Conservation (phyloP, 225 moss, liverwort and hornwort species). For the Anthoceros angustus region DNA sequence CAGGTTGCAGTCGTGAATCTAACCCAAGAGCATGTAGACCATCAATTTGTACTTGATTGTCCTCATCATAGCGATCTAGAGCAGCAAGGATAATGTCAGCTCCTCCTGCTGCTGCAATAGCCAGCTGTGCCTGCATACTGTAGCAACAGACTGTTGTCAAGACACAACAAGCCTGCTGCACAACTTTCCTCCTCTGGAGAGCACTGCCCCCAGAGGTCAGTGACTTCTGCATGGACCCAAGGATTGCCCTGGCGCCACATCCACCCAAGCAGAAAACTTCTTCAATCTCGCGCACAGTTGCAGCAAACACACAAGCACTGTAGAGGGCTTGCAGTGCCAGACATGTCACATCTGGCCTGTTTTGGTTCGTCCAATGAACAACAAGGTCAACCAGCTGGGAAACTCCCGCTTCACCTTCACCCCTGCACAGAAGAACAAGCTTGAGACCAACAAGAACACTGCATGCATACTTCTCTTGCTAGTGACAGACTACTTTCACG, state of each 20-base stretch:
- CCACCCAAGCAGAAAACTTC: constrained; percentile 7
- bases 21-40: constrained; percentile 10
- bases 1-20: constrained; percentile 7
- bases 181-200: constrained; percentile 11
- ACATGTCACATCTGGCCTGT: constrained; percentile 10
- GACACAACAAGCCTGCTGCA: constrained; percentile 10
- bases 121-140: constrained; percentile 8
- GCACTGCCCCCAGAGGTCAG: constrained; percentile 7
- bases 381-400: constrained; percentile 7
- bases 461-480: neutral
- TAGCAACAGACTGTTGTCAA: constrained; percentile 10
- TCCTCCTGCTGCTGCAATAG: constrained; percentile 9
- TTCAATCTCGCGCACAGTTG: constrained; percentile 10
- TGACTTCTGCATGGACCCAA: constrained; percentile 10
- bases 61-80: constrained; percentile 11
- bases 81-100: constrained; percentile 10
- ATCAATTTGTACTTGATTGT: constrained; percentile 11
- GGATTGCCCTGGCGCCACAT: constrained; percentile 4
- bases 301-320: constrained; percentile 10
- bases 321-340: constrained; percentile 10
- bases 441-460: neutral
- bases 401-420: constrained; percentile 7
- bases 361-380: constrained; percentile 9
- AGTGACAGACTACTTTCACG: no score
- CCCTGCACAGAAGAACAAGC: constrained; percentile 3